Evolutionary conservation across 2,329 filamentous ascomycete species (phyloP), one percentile per base, ranked within the genome.

Genomic region (Alternaria conjuncta): DNA sequence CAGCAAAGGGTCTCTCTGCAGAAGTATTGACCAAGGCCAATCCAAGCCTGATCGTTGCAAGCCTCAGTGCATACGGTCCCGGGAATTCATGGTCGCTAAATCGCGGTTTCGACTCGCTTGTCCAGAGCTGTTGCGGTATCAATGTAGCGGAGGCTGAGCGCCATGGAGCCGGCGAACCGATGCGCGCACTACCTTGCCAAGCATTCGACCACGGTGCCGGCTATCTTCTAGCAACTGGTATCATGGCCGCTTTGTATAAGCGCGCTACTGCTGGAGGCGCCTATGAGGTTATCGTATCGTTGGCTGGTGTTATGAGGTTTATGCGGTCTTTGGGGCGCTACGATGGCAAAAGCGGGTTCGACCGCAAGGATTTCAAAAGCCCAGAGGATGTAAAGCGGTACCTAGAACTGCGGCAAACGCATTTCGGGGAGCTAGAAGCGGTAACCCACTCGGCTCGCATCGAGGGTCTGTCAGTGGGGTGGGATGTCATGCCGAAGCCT

Each of bases 291-390:
- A 79, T 86, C 26, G 86, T 88, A 1, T 87, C 85, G 8, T 78
- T 89, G 3, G 86, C 85, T 0, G 86, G 84, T 1, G 81, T 83
- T 3, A 85, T 85, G 84, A 86, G 84, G 67, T 88, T 88, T 71
- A 71, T 89, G 41, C 79, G 85, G 26, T 86, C 84, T 28, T 69
- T 89, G 13, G 86, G 87, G 0, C 86, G 86, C 61, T 84, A 83
- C 64, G 74, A 79, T 5, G 84, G 80, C 0, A 70, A 67, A 2
- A 77, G 68, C 3, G 85, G 85, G 0, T 88, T 87, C 46, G 68
- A 81, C 2, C 71, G 71, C 5, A 66, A 60, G 11, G 77, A 83
- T 61, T 78, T 76, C 32, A 67, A 70, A 7, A 67, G 62, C 4
- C 70, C 78, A 10, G 63, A 72, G 21, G 77, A 80, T 43, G 75